phyloP scores from a whole-genome alignment of 1,139 yeast genomes.

The Kodamaea suecica region DNA sequence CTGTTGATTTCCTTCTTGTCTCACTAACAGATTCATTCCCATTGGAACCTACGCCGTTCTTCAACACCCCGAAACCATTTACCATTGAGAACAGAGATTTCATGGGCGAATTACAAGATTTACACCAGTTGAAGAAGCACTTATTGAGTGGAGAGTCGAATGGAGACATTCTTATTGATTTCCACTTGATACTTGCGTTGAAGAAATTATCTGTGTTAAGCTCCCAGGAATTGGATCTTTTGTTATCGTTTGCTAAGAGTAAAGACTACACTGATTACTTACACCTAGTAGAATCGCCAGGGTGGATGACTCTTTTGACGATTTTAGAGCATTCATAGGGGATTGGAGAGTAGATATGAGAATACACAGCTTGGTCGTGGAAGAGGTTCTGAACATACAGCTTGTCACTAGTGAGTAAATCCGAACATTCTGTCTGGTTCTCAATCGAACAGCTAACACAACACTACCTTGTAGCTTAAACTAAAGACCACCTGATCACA shows the following conservation, averaged over 20 bases:
- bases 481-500: too few species aligned
- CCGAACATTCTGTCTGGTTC: too few species aligned
- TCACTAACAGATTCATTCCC: conserved; percentile 95
- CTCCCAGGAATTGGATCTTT: conserved; percentile 46
- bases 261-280: conserved; percentile 45
- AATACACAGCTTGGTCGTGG: too few species aligned
- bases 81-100: conserved; percentile 78
- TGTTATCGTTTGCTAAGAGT: conserved; percentile 42
- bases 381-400: too few species aligned
- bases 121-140: conserved; percentile 39
- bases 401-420: too few species aligned
- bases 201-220: conserved; percentile 51
- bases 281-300: conserved; percentile 59
- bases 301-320: conserved; percentile 74
- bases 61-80: conserved; percentile 43
- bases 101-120: conserved; percentile 71
- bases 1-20: conserved; percentile 86
- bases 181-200: conserved; percentile 69
- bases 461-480: too few species aligned
- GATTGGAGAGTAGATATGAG: too few species aligned
- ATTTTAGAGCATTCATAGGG: conserved; percentile 39
- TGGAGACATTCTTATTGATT: conserved; percentile 52
- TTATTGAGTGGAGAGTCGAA: conserved; percentile 38
- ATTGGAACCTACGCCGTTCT: conserved; percentile 51
- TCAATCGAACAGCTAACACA: too few species aligned